These are phyloP conservation scores for Capsicum pubescens DNA, from an alignment of 257 asterid species.

Conservation along the genomic window DNA sequence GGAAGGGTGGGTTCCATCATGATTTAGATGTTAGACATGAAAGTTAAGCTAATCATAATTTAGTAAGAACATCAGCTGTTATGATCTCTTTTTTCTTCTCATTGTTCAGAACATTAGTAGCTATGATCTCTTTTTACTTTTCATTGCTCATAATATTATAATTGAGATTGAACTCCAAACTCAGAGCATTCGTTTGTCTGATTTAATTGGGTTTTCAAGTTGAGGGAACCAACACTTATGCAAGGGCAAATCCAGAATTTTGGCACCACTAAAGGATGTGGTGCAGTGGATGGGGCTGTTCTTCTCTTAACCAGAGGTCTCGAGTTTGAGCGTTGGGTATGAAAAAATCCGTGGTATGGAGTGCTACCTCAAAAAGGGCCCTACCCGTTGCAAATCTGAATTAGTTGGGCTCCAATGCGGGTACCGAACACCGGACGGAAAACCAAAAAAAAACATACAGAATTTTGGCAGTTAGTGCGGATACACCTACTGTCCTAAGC, in stretches of 20 bases:
- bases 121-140: too few relatives aligned
- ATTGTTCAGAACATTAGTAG: neutral
- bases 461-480: neutral
- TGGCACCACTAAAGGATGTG: too few relatives aligned
- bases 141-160: neutral
- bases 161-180: neutral
- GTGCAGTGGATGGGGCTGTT: too few relatives aligned
- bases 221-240: neutral
- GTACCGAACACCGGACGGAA: too few relatives aligned
- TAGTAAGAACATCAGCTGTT: neutral
- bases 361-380: too few relatives aligned
- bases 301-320: too few relatives aligned
- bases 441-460: neutral
- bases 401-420: too few relatives aligned
- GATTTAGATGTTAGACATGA: neutral
- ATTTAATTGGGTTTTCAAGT: neutral
- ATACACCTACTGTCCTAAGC: neutral
- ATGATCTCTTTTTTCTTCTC: neutral
- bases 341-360: too few relatives aligned
- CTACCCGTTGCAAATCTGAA: too few relatives aligned
- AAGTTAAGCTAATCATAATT: neutral
- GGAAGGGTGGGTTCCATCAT: neutral
- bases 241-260: too few relatives aligned
- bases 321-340: too few relatives aligned
- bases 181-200: neutral